Base-by-base conservation (phyloP, 352 stramenopile genomes). In the Pythium utonaiense region DNA sequence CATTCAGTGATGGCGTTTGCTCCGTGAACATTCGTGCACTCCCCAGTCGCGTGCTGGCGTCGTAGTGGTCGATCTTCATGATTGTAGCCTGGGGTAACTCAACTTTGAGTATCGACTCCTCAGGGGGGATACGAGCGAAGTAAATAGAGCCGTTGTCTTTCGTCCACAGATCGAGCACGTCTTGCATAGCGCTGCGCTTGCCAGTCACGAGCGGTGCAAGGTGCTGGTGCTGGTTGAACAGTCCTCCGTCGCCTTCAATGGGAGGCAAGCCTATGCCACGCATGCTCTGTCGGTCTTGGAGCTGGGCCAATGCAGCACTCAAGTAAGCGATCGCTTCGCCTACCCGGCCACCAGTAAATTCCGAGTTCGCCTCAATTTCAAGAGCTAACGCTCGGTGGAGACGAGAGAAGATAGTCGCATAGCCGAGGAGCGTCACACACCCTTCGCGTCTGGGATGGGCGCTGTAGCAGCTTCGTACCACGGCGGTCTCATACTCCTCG, bases 91-190 rank as follows among this genome's bases (percentile, higher is more conserved):
- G 59, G 3, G 64, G 45, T 7, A 77, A 25, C 2, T 65, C 38
- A 0, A 47, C 41, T 10, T 25, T 30, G 17, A 77, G 42, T 17
- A 77, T 42, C 19, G 60, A 64, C 3, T 64, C 57, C 10, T 75
- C 57, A 1, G 44, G 13, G 3, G 69, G 71, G 13, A 79, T 53
- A 5, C 34, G 48, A 6, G 71, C 68, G 31, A 72, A 79, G 60
- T 73, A 66, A 22, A 70, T 69, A 9, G 50, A 60, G 30, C 67
- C 69, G 52, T 78, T 79, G 22, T 76, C 65, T 1, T 67, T 68
- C 7, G 30, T 59, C 61, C 60, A 78, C 1, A 21, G 6, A 0
- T 24, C 48, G 0, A 59, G 38, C 2, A 58, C 25, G 7, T 64
- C 40, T 13, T 62, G 16, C 14, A 78, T 27, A 2, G 16, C 34